phyloP scores from a whole-genome alignment of 495 filamentous ascomycete species.

The Penicillium odoratum region DNA sequence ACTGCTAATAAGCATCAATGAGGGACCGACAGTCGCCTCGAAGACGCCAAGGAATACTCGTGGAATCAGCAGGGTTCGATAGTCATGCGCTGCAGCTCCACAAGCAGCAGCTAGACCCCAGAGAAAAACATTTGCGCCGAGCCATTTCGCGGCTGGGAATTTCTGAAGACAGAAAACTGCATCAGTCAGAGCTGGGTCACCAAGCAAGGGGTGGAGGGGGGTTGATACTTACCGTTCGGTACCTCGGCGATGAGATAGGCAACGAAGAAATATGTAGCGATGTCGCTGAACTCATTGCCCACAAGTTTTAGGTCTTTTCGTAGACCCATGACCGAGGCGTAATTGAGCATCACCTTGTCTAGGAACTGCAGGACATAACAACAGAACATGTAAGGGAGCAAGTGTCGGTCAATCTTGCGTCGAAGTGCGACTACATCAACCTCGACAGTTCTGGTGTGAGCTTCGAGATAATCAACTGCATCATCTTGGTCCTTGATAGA shows the following conservation, averaged over 20 bases:
- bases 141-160: constrained; percentile 53
- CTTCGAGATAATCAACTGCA: constrained; percentile 38
- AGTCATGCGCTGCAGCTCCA: constrained; percentile 19
- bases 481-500: constrained; percentile 22
- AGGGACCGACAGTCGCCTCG: constrained; percentile 62
- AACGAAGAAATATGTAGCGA: constrained; percentile 55
- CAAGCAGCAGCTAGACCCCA: constrained; percentile 44
- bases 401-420: constrained; percentile 49
- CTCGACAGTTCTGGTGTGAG: constrained; percentile 9
- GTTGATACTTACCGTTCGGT: constrained; percentile 46
- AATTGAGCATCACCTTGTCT: constrained; percentile 67
- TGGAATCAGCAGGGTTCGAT: constrained; percentile 19
- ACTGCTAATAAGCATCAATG: constrained; percentile 48
- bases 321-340: constrained; percentile 60
- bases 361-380: constrained; percentile 66
- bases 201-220: neutral
- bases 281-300: constrained; percentile 55
- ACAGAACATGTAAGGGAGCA: constrained; percentile 58
- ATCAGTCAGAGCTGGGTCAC: neutral
- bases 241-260: constrained; percentile 56
- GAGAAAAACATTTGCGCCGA: constrained; percentile 49
- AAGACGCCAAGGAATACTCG: constrained; percentile 67
- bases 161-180: constrained; percentile 40
- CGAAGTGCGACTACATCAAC: constrained; percentile 24
- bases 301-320: constrained; percentile 46